phyloP scores from a whole-genome alignment of 2,329 filamentous ascomycete genomes.

The Fusarium subtropicale region DNA sequence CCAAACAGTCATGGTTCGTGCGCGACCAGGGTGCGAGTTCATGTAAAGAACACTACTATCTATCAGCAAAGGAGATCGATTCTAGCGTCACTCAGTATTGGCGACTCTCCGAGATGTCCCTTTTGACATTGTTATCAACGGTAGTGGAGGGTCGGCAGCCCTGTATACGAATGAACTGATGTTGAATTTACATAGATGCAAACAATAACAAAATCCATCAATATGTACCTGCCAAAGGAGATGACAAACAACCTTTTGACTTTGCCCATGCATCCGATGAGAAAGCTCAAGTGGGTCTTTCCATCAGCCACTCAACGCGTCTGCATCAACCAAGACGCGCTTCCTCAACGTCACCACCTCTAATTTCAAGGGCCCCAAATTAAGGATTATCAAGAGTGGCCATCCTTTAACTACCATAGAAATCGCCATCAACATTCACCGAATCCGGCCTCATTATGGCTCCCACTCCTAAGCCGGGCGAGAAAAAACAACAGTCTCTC shows the following conservation, averaged over 20 bases:
- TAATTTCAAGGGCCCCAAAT: constrained; percentile 6
- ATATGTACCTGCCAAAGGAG: neutral
- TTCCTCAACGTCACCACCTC: constrained; percentile 42
- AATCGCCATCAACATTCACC: neutral
- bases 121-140: neutral
- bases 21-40: neutral
- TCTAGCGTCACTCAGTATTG: neutral
- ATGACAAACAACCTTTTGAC: neutral
- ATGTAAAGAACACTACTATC: neutral
- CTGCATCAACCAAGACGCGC: constrained; percentile 36
- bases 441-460: constrained; percentile 47
- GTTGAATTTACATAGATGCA: neutral
- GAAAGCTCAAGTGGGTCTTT: constrained; percentile 29
- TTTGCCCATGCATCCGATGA: neutral
- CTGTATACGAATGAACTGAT: neutral
- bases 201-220: neutral
- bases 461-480: constrained; percentile 54
- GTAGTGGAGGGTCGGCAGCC: neutral
- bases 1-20: neutral
- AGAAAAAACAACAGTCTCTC: constrained; percentile 82
- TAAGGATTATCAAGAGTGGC: constrained; percentile 16
- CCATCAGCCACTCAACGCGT: constrained; percentile 48
- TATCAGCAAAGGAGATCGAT: neutral
- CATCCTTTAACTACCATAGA: constrained; percentile 12
- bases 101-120: neutral